Evolutionary conservation across 345 rosid species (phyloP).

Genomic region (Cardiospermum halicacabum): DNA sequence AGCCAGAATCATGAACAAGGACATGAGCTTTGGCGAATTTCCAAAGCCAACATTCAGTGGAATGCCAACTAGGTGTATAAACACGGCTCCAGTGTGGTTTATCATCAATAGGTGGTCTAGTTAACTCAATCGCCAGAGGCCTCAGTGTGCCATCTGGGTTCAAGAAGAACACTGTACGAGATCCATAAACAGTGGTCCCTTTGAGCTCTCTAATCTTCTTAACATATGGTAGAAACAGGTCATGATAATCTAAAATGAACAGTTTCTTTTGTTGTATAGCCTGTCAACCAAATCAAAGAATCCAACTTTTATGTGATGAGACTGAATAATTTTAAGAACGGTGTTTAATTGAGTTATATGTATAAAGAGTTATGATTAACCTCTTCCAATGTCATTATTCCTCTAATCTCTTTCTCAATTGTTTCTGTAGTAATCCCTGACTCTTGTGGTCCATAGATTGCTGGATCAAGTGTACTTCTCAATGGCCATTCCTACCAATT

Average conservation of each 20-base stretch:
- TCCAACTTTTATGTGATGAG: too few relatives aligned
- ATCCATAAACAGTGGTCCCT: constrained; percentile 49
- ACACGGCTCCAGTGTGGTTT: constrained; percentile 61
- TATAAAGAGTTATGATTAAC: constrained; percentile 17
- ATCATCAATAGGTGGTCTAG: constrained; percentile 47
- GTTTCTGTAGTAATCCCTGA: constrained; percentile 64
- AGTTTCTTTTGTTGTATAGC: constrained; percentile 42
- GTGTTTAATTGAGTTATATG: background rate
- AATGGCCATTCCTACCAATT: constrained; percentile 71
- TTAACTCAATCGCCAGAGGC: constrained; percentile 59
- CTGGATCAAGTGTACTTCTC: constrained; percentile 63
- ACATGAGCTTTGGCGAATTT: constrained; percentile 63
- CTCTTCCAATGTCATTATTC: constrained; percentile 45
- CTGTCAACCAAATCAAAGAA: constrained; percentile 27
- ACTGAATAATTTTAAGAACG: too few relatives aligned
- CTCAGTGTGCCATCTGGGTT: constrained; percentile 44
- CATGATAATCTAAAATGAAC: constrained; percentile 57
- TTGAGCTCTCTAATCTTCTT: constrained; percentile 47
- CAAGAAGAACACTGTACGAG: constrained; percentile 60
- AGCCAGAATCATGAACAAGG: constrained; percentile 54
- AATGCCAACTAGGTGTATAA: constrained; percentile 31
- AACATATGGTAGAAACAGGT: constrained; percentile 53
- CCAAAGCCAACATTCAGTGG: constrained; percentile 70
- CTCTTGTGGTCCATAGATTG: constrained; percentile 51
- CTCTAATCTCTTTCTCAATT: constrained; percentile 47